Percentiles rank a stretch among this genome's conserved stretches.
Conservation (phyloP, 2,329 filamentous ascomycete species). For the Talaromyces sp. region DNA sequence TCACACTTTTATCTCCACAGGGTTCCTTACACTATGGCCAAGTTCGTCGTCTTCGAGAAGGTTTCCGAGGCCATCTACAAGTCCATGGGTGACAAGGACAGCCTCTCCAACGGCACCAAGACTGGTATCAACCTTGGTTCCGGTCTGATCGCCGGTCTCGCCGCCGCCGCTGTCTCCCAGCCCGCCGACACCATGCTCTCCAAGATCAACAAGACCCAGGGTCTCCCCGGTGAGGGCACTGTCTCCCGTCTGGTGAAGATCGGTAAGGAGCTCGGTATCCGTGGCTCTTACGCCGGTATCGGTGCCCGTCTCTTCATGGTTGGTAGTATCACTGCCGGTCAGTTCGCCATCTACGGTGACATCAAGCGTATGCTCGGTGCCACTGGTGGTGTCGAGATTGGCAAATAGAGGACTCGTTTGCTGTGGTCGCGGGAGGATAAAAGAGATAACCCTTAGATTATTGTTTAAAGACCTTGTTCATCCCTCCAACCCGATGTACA, state of each 20-base stretch:
- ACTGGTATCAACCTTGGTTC: conserved; percentile 82
- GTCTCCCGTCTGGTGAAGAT: conserved; percentile 83
- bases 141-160: conserved; percentile 84
- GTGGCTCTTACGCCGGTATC: conserved; percentile 78
- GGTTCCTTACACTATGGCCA: conserved; percentile 92
- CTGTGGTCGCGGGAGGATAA: conserved; percentile 24
- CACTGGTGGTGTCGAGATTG: conserved; percentile 74
- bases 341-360: conserved; percentile 87
- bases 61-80: conserved; percentile 73
- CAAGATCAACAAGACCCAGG: conserved; percentile 96
- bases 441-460: conserved; percentile 31
- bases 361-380: conserved; percentile 72
- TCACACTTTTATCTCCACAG: conserved; percentile 43
- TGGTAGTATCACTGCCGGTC: conserved; percentile 74
- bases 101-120: conserved; percentile 68
- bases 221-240: conserved; percentile 81
- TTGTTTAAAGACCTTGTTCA: conserved; percentile 27
- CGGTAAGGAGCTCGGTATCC: conserved; percentile 78
- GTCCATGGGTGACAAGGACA: conserved; percentile 68
- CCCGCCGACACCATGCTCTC: conserved; percentile 91
- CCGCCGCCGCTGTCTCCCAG: conserved; percentile 83
- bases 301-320: conserved; percentile 60
- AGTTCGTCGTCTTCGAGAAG: conserved; percentile 94
- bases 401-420: conserved; percentile 41
- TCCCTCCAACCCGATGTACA: conserved; percentile 29